Percentiles rank a stretch among this genome's conserved stretches.
Evolutionary conservation across 2,329 filamentous ascomycete species (phyloP).

Genomic region (Penicillium fuscoglaucum): DNA sequence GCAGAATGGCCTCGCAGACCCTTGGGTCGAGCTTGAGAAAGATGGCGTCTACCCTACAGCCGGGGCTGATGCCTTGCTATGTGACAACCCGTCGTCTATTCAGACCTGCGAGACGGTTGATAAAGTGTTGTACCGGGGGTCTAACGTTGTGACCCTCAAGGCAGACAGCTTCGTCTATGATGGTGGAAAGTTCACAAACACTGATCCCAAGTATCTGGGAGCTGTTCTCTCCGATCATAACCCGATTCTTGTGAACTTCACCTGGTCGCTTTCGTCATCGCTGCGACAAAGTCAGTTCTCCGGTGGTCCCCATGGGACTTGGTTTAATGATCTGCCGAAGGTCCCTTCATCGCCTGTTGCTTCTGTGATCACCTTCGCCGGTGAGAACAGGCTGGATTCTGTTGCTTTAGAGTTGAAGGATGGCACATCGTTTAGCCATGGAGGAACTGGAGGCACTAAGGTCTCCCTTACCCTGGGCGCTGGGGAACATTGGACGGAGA

Average conservation of each 20-base stretch:
- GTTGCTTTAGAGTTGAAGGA: constrained; percentile 52
- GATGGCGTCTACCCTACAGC: constrained; percentile 49
- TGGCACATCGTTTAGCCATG: constrained; percentile 54
- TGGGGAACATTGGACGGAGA: constrained; percentile 53
- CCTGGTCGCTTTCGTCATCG: constrained; percentile 51
- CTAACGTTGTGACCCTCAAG: constrained; percentile 53
- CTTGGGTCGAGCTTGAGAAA: constrained; percentile 59
- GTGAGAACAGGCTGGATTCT: constrained; percentile 53
- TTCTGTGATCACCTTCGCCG: constrained; percentile 47
- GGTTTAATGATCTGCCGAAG: constrained; percentile 57
- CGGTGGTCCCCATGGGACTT: constrained; percentile 38
- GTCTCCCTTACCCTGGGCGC: constrained; percentile 47
- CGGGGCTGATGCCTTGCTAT: constrained; percentile 46
- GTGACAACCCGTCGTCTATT: constrained; percentile 58
- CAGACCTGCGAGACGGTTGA: constrained; percentile 65
- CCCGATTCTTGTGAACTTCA: constrained; percentile 47
- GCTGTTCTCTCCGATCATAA: constrained; percentile 64
- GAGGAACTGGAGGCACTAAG: constrained; percentile 53
- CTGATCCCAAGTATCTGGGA: constrained; percentile 44
- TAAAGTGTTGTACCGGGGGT: constrained; percentile 55
- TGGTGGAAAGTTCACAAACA: constrained; percentile 57
- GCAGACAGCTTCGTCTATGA: constrained; percentile 52
- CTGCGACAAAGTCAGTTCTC: constrained; percentile 41
- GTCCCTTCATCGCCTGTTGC: constrained; percentile 33
- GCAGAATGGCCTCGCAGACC: constrained; percentile 57